A percentile compares a stretch with the other conserved stretches of the same genome.
phyloP scores from a whole-genome alignment of 331 rosid species.

The Pyracantha coccinea region DNA sequence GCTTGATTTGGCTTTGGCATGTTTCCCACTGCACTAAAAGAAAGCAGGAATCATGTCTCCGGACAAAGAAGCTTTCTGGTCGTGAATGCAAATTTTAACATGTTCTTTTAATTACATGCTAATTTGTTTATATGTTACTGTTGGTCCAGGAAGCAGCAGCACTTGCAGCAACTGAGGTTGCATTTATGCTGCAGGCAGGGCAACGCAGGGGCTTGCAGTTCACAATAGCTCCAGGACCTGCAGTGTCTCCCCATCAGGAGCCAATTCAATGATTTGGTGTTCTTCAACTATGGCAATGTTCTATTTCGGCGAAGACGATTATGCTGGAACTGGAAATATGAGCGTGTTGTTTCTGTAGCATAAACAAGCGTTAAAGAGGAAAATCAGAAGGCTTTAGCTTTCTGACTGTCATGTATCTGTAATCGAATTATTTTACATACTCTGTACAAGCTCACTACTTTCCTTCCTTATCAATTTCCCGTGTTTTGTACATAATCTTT shows the following conservation, averaged over 20 bases:
- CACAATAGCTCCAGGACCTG: slow-evolving; percentile 38
- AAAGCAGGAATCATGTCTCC: background rate
- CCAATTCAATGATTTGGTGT: slow-evolving; percentile 24
- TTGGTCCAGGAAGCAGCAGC: slow-evolving; percentile 45
- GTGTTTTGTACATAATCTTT: slow-evolving; percentile 18
- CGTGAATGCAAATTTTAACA: background rate
- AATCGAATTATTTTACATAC: background rate
- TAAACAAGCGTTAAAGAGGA: slow-evolving; percentile 8
- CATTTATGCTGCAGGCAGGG: slow-evolving; percentile 50
- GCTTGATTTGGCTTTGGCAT: background rate
- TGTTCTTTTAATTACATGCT: background rate
- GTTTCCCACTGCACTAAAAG: background rate
- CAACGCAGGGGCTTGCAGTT: slow-evolving; percentile 35
- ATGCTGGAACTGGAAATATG: slow-evolving; percentile 4
- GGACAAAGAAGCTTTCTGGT: slow-evolving; percentile 6
- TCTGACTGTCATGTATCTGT: slow-evolving; percentile 5
- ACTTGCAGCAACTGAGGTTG: slow-evolving; percentile 39
- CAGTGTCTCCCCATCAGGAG: slow-evolving; percentile 31
- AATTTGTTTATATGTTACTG: slow-evolving; percentile 3
- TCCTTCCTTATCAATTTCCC: background rate
- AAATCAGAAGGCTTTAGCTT: slow-evolving; percentile 12
- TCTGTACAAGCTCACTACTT: background rate
- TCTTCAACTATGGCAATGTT: background rate
- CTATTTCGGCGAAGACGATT: background rate
- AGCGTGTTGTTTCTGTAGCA: background rate